Evolutionary conservation across 2,329 filamentous ascomycete genomes (phyloP).

Genomic region (Diaporthe aspalathi): DNA sequence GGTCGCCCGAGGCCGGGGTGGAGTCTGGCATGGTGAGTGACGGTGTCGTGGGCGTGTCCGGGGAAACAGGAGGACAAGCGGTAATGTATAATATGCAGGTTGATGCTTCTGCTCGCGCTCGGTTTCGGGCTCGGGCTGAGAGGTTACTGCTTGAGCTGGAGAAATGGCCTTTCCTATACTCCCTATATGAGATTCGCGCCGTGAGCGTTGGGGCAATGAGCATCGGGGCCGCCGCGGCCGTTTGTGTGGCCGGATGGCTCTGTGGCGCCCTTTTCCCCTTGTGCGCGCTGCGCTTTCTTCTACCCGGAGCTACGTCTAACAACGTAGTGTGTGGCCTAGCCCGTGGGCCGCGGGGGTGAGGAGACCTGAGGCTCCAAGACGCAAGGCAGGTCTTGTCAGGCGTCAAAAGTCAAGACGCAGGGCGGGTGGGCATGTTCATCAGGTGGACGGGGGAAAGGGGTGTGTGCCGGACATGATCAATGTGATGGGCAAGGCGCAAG

Average conservation of each 20-base stretch:
- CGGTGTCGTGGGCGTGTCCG: conserved; percentile 17
- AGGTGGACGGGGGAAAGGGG: conserved; percentile 1
- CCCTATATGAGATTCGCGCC: not conserved
- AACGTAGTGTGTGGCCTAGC: conserved; percentile 6
- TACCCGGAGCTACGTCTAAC: conserved; percentile 9
- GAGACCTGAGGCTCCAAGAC: no score
- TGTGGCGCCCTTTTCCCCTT: not conserved
- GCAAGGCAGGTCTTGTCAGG: not conserved
- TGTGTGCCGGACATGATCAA: conserved; percentile 16
- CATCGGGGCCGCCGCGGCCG: conserved; percentile 13
- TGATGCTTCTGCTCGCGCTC: not conserved
- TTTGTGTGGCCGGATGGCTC: not conserved
- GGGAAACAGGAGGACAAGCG: not conserved
- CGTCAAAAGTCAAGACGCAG: conserved; percentile 5
- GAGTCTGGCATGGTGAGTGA: conserved; percentile 37
- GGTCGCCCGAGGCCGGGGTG: conserved; percentile 38
- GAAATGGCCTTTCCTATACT: not conserved
- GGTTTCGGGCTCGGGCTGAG: not conserved
- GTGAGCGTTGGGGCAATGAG: not conserved
- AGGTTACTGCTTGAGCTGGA: not conserved
- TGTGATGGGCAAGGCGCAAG: not conserved
- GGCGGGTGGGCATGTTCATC: conserved; percentile 21
- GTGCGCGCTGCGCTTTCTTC: not conserved
- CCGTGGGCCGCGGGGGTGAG: not conserved
- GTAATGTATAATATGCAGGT: not conserved